Percentiles rank a stretch among this genome's conserved stretches.
Conservation (phyloP, 768 basidiomycete genomes). For the Amanita subjunquillea region DNA sequence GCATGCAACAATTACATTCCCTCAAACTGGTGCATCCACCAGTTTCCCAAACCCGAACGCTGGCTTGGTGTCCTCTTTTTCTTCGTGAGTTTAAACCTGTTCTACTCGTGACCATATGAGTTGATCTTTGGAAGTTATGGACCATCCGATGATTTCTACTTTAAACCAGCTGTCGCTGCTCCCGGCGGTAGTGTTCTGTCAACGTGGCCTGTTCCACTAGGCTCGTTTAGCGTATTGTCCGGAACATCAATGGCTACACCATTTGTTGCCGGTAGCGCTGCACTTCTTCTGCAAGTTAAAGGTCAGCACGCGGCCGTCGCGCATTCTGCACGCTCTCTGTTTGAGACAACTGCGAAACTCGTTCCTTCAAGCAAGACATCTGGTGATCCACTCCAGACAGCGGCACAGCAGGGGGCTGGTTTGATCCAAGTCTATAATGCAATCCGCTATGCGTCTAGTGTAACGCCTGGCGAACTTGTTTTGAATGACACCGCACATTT, state of each 20-base stretch:
- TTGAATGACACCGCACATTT: slow-evolving; percentile 51
- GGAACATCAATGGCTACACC: slow-evolving; percentile 38
- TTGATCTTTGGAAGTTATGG: slow-evolving; percentile 29
- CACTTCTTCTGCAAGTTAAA: slow-evolving; percentile 26
- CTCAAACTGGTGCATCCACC: slow-evolving; percentile 29
- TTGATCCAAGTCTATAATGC: slow-evolving; percentile 50
- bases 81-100: slow-evolving; percentile 17
- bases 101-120: background rate
- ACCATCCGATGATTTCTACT: slow-evolving; percentile 48
- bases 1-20: slow-evolving; percentile 34
- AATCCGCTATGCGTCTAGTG: slow-evolving; percentile 32
- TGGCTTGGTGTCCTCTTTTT: slow-evolving; percentile 46
- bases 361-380: slow-evolving; percentile 29
- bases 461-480: slow-evolving; percentile 39
- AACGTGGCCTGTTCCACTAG: slow-evolving; percentile 30
- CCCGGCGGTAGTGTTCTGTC: slow-evolving; percentile 44
- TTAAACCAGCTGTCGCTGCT: slow-evolving; percentile 43
- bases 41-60: slow-evolving; percentile 39
- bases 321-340: slow-evolving; percentile 20
- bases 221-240: slow-evolving; percentile 27
- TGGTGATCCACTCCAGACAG: slow-evolving; percentile 33
- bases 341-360: slow-evolving; percentile 37
- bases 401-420: slow-evolving; percentile 43
- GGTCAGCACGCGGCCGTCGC: slow-evolving; percentile 22
- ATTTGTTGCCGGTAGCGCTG: slow-evolving; percentile 34